Evolutionary conservation across 768 basidiomycete species (phyloP), one percentile per base, ranked within the genome.

Genomic region (Rhodotorula diobovata): DNA sequence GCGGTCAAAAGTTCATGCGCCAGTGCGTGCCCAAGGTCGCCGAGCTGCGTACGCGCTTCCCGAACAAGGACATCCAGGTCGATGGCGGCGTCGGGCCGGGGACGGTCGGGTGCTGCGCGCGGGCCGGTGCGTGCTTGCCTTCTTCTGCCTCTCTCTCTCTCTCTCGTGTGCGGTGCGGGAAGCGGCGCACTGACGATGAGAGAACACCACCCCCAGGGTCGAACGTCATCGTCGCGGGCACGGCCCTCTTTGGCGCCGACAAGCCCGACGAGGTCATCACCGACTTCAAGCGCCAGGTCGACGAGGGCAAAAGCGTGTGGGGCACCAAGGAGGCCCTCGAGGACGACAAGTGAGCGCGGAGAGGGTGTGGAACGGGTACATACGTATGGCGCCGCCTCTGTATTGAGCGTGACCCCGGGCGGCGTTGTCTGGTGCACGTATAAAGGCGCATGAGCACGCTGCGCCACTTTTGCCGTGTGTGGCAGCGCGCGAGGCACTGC

Each of bases 191-290:
- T 51, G 20, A 32, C 25, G 60, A 34, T 30, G n/a, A n/a, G n/a
- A n/a, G n/a, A n/a, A n/a, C n/a, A n/a, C n/a, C 18, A 21, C 50
- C 30, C 15, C 4, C 75, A 94, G 95, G 95, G 32, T 93, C 93
- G 81, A 99, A 99, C 78, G 93, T 99, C 74, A 92, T 98, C 63
- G 96, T 99, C 39, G 94, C 96, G 21, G 96, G 96, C 21, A 97
- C 94, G 14, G 93, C 95, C 12, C 89, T 99, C 71, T 98, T 98
- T 78, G 86, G 85, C 53, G 88, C 93, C 4, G 78, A 85, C n/a
- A 84, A 88, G 77, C 90, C 96, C 0, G 87, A 87, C 55, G 81
- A 86, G 50, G 91, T 94, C 59, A 96, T 97, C 62, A 76, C 84
- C 54, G 79, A 83, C 15, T 81, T 97, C 50, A 92, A 90, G 81